phyloP scores from a whole-genome alignment of 371 early-diverging fungal genomes.

The Mucor velutinosus region DNA sequence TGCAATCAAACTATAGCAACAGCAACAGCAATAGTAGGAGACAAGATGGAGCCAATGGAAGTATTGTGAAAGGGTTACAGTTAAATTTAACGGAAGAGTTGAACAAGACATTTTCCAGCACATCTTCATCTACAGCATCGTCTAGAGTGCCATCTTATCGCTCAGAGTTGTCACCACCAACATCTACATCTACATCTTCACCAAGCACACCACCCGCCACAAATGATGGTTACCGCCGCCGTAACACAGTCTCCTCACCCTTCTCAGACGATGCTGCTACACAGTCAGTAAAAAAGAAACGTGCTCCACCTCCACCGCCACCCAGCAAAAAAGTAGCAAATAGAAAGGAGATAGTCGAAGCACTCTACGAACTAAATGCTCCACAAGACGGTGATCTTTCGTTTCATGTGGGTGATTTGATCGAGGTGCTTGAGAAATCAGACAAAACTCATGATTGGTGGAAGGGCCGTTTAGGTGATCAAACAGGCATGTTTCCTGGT shows the following conservation, averaged over 20 bases:
- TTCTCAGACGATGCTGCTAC: slow-evolving; percentile 19
- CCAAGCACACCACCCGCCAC: not conserved
- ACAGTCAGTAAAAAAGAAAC: slow-evolving; percentile 37
- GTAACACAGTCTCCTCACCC: not conserved
- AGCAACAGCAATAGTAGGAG: not conserved
- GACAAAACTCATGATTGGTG: slow-evolving; percentile 66
- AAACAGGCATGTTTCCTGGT: slow-evolving; percentile 70
- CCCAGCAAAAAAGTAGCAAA: slow-evolving; percentile 11
- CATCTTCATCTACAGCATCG: not conserved
- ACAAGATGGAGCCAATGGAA: not conserved
- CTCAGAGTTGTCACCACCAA: not conserved
- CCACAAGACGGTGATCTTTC: slow-evolving; percentile 64
- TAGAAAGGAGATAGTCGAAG: slow-evolving; percentile 39
- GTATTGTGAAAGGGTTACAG: not conserved
- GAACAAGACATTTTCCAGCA: not conserved
- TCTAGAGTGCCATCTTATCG: not conserved
- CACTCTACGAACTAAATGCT: slow-evolving; percentile 71
- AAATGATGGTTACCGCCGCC: not conserved
- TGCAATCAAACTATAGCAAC: not conserved
- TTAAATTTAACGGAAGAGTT: not conserved
- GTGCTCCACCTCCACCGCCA: slow-evolving; percentile 28
- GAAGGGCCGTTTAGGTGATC: slow-evolving; percentile 62
- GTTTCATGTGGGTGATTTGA: slow-evolving; percentile 61
- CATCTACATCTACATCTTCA: not conserved
- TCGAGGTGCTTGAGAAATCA: slow-evolving; percentile 61